Evolutionary conservation across 192 early-diverging fungal species (phyloP).

Genomic region (Backusella psychrophila): DNA sequence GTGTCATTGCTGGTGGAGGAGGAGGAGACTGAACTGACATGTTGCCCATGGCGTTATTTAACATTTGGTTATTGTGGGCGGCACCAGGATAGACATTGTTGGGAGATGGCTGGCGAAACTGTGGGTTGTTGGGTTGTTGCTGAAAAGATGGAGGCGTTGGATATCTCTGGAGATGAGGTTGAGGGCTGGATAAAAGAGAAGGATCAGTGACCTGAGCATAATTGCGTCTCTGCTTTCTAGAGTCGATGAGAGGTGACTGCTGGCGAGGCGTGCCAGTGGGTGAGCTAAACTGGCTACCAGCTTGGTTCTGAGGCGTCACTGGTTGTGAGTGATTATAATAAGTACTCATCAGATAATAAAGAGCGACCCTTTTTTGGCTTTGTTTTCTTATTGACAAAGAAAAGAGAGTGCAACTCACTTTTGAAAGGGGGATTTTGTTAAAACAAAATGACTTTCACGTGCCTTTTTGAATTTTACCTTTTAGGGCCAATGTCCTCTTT

Average conservation of each 20-base stretch:
- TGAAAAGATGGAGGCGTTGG: background rate
- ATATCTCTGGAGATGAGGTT: background rate
- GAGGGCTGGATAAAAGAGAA: background rate
- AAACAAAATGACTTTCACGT: background rate
- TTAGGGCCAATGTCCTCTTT: background rate
- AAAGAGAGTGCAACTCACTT: background rate
- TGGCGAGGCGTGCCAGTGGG: background rate
- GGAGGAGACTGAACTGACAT: conserved; percentile 6
- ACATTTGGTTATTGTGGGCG: conserved; percentile 7
- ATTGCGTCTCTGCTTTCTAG: conserved; percentile 8
- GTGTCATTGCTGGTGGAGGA: conserved; percentile 12
- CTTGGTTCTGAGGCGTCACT: background rate
- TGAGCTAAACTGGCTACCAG: background rate
- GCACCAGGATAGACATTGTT: conserved; percentile 19
- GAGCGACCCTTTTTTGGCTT: background rate
- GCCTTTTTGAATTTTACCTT: background rate
- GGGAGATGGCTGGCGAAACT: conserved; percentile 17
- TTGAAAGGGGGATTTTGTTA: background rate
- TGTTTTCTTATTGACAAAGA: background rate
- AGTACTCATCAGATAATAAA: background rate
- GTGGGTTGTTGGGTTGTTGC: conserved; percentile 10
- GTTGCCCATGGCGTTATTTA: conserved; percentile 57
- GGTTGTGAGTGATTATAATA: conserved; percentile 3
- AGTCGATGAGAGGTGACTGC: conserved; percentile 8
- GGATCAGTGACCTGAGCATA: conserved; percentile 11